Base-by-base conservation (phyloP, 768 basidiomycete species). In the Phanerochaete sordida region DNA sequence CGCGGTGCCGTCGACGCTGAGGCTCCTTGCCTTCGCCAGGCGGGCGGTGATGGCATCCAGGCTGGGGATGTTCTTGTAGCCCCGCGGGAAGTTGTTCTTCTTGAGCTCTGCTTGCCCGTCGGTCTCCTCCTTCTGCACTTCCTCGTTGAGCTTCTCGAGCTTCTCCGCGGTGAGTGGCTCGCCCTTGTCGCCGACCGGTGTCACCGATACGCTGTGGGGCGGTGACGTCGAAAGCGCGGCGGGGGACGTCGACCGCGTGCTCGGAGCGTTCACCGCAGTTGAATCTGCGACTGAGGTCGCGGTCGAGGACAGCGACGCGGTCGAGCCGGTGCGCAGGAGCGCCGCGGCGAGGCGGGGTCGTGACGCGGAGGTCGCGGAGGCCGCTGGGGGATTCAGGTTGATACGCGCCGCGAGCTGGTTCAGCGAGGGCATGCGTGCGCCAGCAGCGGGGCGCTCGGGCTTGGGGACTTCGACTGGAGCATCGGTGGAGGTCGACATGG, bases 11-110 rank as follows among this genome's bases (percentile, higher is more conserved):
- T 83, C 81, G 47, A 81, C 64, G 63, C 76, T 79, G 54, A 92
- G 79, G 35, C 84, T 78, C 56, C 87, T 78, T 28, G 87, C 78
- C 74, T 88, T 88, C 55, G 85, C 88, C 59, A 93, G 75, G 37
- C 88, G 84, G 31, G 87, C 88, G 1, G 91, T 90, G 75, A 94
- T 93, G 28, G 88, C 90, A 68, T 93, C 91, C 56, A 94, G 82
- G 62, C 83, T 85, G 15, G 92, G 92, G 46, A 93, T 89, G 68
- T 92, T 93, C 85, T 92, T 93, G 75, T 91, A 93, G 24, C 91
- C 91, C n/a, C 74, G 67, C 37, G 75, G 73, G 57, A 75, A 67
- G 72, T 79, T 81, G 64, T 71, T 73, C 71, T 75, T 74, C 28
- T 63, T 78, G 69, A 62, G 53, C 31, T 63, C 58, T 43, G 74